Evolutionary conservation across 148 eudicot genomes (phyloP).

Genomic region (Rheum nobile): DNA sequence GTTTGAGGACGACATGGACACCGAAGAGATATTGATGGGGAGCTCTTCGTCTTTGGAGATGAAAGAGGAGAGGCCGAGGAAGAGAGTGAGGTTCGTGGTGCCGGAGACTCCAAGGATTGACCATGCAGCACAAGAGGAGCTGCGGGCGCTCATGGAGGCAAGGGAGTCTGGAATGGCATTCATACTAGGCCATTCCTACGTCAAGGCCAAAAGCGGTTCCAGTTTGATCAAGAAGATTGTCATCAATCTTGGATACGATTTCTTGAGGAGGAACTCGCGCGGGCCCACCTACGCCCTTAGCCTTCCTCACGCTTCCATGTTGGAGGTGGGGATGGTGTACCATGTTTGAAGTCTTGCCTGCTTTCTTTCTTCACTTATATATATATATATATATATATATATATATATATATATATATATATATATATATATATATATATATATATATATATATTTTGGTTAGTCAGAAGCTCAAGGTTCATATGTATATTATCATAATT

Average conservation of each 20-base stretch:
- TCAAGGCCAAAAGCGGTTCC: conserved; percentile 78
- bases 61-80: conserved; percentile 19
- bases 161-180: conserved; percentile 89
- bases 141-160: conserved; percentile 70
- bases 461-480: not conserved
- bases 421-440: too few species aligned
- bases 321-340: conserved; percentile 92
- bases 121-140: conserved; percentile 36
- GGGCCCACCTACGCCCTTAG: conserved; percentile 53
- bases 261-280: conserved; percentile 72
- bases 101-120: conserved; percentile 56
- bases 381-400: too few species aligned
- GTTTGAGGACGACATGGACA: conserved; percentile 13
- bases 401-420: too few species aligned
- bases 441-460: not conserved
- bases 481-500: not conserved
- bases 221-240: conserved; percentile 66
- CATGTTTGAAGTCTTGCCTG: conserved; percentile 32
- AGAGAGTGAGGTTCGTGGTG: conserved; percentile 65
- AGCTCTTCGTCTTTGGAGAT: not conserved
- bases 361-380: not conserved
- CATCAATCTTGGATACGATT: conserved; percentile 67
- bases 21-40: conserved; percentile 17
- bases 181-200: conserved; percentile 65
- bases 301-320: conserved; percentile 72